Evolutionary conservation across 345 rosid genomes (phyloP), one percentile per base, ranked within the genome.

Genomic region (Bruguiera sexangula): DNA sequence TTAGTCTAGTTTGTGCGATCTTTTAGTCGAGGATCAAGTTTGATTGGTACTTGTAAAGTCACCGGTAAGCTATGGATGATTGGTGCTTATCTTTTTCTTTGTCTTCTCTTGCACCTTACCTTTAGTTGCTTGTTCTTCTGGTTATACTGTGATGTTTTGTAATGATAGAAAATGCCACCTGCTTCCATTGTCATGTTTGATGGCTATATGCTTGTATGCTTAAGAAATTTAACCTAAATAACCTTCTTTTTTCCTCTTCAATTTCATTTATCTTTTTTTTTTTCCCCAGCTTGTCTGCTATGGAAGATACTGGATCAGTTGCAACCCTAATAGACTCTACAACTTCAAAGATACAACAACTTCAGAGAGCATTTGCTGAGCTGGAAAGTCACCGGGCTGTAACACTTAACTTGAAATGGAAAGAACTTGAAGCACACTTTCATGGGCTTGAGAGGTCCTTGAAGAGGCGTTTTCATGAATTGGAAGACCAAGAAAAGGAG

Each of bases 361-460:
- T 96, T 83, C 98, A 95, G 91, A 92, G 81, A 81, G 99, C 99
- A 16, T 95, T 95, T 84, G 93, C 97, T 79, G 97, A 95, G 81
- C 99, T 95, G 69, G 97, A 92, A 79, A 90, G 94, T 70, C 91
- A 92, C 63, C 86, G 94, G 65, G 98, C 97, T 2, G 80, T 95
- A 63, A 85, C 98, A 8, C 94, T 95, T 64, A 90, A 95, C 79
- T 61, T 95, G 76, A 95, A 87, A 76, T 92, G 99, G 99, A 90
- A 90, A 81, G 99, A 92, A 78, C 86, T 95, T 37, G 98, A 95
- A 81, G 98, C 90, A 73, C 98, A 95, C 85, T 95, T 95, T 72
- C 92, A 92, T 75, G 99, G 99, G 70, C 97, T 95, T 61, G 98
- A 95, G 79, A 95, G 85, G 77, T 92, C 99, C 48, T 82, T 95